phyloP scores from a whole-genome alignment of 345 rosid species.

The Lagerstroemia speciosa region DNA sequence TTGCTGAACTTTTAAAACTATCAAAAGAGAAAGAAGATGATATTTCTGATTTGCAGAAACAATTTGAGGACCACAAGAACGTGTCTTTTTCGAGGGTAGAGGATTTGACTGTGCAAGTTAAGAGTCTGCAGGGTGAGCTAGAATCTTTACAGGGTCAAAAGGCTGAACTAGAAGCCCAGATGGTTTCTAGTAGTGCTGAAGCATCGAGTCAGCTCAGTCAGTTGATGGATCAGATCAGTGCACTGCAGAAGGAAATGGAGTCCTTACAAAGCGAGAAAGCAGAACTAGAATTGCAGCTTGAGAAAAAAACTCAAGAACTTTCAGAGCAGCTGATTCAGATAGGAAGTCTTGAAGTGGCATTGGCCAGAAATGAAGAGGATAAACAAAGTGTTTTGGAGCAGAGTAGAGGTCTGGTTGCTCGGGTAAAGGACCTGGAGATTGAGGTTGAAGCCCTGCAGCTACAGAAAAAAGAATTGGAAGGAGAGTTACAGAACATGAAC shows the following conservation, averaged over 20 bases:
- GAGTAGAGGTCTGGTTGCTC: constrained; percentile 14
- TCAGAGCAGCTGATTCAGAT: constrained; percentile 32
- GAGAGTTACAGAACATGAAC: constrained; percentile 11
- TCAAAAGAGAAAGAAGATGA: constrained; percentile 37
- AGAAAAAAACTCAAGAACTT: constrained; percentile 40
- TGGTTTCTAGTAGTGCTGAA: constrained; percentile 40
- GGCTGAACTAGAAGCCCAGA: constrained; percentile 54
- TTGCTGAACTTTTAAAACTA: constrained; percentile 42
- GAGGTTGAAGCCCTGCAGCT: constrained; percentile 15
- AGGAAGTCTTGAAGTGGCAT: constrained; percentile 21
- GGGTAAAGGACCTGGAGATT: constrained; percentile 18
- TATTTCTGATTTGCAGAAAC: constrained; percentile 36
- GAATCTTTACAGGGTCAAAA: constrained; percentile 37
- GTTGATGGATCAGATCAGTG: constrained; percentile 39
- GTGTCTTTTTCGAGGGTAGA: constrained; percentile 43
- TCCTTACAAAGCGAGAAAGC: constrained; percentile 43
- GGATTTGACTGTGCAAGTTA: constrained; percentile 42
- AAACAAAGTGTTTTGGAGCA: constrained; percentile 19
- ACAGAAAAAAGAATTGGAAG: constrained; percentile 23
- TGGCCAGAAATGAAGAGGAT: constrained; percentile 16
- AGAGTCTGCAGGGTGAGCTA: constrained; percentile 29
- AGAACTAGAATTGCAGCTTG: constrained; percentile 44
- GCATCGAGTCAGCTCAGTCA: constrained; percentile 34
- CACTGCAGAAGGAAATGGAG: constrained; percentile 42
- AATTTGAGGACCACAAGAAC: constrained; percentile 44